Evolutionary conservation across 805 yeast species (phyloP).

Genomic region (Starmera caribaea): DNA sequence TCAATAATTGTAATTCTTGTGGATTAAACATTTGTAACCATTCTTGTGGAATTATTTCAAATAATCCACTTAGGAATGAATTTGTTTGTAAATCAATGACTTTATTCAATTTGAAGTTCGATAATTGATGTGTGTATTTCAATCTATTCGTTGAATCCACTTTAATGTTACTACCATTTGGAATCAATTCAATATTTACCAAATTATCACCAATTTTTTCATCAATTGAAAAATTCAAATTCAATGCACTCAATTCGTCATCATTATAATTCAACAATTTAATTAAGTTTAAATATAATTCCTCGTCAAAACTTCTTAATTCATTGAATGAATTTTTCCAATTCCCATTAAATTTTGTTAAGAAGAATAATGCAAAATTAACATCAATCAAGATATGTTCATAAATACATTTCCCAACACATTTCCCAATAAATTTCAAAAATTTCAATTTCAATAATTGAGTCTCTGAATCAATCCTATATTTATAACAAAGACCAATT

Average conservation of each 20-base stretch:
- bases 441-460: slow-evolving; percentile 21
- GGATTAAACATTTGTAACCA: slow-evolving; percentile 88
- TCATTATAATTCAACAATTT: slow-evolving; percentile 48
- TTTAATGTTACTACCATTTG: slow-evolving; percentile 44
- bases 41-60: slow-evolving; percentile 51
- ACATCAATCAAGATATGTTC: slow-evolving; percentile 76
- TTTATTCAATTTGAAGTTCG: slow-evolving; percentile 70
- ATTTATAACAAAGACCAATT: slow-evolving; percentile 26
- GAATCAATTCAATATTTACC: slow-evolving; percentile 46
- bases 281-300: slow-evolving; percentile 53
- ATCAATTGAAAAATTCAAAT: slow-evolving; percentile 56
- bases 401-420: slow-evolving; percentile 83
- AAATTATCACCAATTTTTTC: slow-evolving; percentile 31
- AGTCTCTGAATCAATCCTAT: slow-evolving; percentile 22
- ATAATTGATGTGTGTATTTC: slow-evolving; percentile 66
- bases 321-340: slow-evolving; percentile 69
- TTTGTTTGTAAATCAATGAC: slow-evolving; percentile 48
- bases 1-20: slow-evolving; percentile 70
- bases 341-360: slow-evolving; percentile 40
- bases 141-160: slow-evolving; percentile 56
- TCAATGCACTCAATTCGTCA: slow-evolving; percentile 43
- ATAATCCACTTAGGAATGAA: slow-evolving; percentile 62
- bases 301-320: slow-evolving; percentile 57
- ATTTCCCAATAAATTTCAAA: slow-evolving; percentile 62
- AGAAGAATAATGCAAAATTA: slow-evolving; percentile 77